A percentile compares a stretch with the other conserved stretches of the same genome.
These are phyloP conservation scores for Tylopilus rubrobrunneus DNA, from an alignment of 768 basidiomycete genomes.

Conservation along the genomic window DNA sequence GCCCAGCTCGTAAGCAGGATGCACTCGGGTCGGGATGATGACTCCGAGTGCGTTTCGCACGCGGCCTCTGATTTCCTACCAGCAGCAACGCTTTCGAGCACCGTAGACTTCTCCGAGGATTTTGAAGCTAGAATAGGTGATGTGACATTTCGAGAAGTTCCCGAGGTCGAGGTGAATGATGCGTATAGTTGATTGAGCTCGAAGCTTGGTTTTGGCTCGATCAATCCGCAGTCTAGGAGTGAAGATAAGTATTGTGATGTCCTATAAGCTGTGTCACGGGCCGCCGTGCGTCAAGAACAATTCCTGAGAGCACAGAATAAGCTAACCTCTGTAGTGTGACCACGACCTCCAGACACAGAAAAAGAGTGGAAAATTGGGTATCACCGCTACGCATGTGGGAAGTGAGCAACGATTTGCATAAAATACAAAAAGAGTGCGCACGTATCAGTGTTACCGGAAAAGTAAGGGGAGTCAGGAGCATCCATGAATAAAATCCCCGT, in stretches of 20 bases:
- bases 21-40: constrained; percentile 17
- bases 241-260: constrained; percentile 63
- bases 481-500: constrained; percentile 64
- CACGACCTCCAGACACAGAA: constrained; percentile 83
- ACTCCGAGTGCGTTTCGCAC: background rate
- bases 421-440: constrained; percentile 34
- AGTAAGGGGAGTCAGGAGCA: constrained; percentile 64
- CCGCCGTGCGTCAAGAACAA: background rate
- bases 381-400: constrained; percentile 48
- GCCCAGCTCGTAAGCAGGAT: constrained; percentile 51
- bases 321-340: constrained; percentile 75
- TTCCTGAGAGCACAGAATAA: background rate
- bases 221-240: constrained; percentile 51
- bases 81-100: background rate
- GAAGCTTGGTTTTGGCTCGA: constrained; percentile 52
- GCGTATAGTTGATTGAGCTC: constrained; percentile 58
- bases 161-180: constrained; percentile 21
- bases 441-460: constrained; percentile 76
- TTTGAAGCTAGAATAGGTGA: constrained; percentile 3
- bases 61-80: constrained; percentile 3
- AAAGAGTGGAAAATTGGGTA: constrained; percentile 84
- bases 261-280: constrained; percentile 50
- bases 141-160: constrained; percentile 8
- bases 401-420: background rate
- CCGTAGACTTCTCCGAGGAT: constrained; percentile 8